These are phyloP conservation scores for Gossypium schwendimanii DNA, from an alignment of 441 rosid species.

Conservation along the genomic window DNA sequence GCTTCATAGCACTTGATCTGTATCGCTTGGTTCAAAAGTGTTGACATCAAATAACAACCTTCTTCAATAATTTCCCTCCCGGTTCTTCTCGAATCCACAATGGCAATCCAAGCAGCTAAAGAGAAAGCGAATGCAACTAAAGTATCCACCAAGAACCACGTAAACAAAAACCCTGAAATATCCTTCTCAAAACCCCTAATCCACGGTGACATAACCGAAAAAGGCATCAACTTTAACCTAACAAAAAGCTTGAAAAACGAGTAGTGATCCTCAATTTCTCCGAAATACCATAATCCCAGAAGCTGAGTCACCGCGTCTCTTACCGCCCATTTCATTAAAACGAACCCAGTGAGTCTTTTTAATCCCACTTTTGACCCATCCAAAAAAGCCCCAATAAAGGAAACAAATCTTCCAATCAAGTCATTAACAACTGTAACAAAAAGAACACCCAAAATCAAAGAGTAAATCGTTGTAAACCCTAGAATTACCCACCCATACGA, in stretches of 20 bases:
- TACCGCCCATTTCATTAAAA: constrained; percentile 87
- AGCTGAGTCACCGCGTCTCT: constrained; percentile 88
- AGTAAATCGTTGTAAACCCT: constrained; percentile 73
- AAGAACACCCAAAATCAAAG: constrained; percentile 64
- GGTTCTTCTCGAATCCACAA: constrained; percentile 68
- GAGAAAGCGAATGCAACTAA: constrained; percentile 54
- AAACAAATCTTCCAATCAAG: constrained; percentile 52
- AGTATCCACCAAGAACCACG: constrained; percentile 75
- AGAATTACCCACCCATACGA: constrained; percentile 94
- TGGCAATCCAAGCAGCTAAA: constrained; percentile 79
- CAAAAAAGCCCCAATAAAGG: constrained; percentile 49
- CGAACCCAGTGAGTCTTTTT: constrained; percentile 77
- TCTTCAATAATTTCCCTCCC: constrained; percentile 85
- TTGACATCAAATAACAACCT: constrained; percentile 68
- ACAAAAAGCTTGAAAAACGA: constrained; percentile 80
- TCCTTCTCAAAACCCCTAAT: constrained; percentile 72
- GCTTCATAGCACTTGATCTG: constrained; percentile 80
- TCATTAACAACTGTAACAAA: constrained; percentile 65
- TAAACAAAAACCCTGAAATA: constrained; percentile 69
- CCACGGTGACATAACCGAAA: constrained; percentile 81
- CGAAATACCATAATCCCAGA: constrained; percentile 80
- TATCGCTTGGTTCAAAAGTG: constrained; percentile 62
- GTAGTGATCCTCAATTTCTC: constrained; percentile 78
- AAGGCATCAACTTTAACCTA: constrained; percentile 85
- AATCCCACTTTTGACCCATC: constrained; percentile 77